Percentiles rank a stretch among this genome's conserved stretches.
Conservation (phyloP, 352 stramenopile genomes). For the Phytophthora pluvialis region DNA sequence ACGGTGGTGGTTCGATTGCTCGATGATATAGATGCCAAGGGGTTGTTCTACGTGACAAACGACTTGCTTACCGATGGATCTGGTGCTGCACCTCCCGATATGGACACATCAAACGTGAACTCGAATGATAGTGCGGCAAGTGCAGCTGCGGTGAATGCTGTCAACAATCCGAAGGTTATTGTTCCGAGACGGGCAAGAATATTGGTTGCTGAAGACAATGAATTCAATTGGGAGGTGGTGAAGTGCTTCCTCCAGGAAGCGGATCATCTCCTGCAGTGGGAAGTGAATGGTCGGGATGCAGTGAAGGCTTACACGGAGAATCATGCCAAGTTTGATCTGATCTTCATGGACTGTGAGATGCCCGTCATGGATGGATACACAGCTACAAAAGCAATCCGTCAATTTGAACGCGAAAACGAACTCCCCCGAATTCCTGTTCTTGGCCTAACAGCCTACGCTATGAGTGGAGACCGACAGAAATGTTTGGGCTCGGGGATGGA, state of each 20-base stretch:
- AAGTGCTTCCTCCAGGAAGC: constrained; percentile 80
- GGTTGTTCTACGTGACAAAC: constrained; percentile 54
- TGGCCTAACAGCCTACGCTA: constrained; percentile 72
- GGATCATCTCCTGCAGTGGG: constrained; percentile 73
- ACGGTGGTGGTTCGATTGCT: constrained; percentile 74
- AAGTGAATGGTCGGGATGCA: constrained; percentile 71
- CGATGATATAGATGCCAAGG: constrained; percentile 53
- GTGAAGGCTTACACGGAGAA: constrained; percentile 67
- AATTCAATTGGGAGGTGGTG: constrained; percentile 84
- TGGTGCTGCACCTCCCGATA: constrained; percentile 14
- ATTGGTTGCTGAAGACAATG: constrained; percentile 79
- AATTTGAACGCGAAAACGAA: constrained; percentile 70
- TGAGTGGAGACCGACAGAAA: constrained; percentile 81
- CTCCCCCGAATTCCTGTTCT: constrained; percentile 72
- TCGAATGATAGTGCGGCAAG: constrained; percentile 57
- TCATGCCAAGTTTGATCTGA: constrained; percentile 58
- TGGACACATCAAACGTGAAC: constrained; percentile 40
- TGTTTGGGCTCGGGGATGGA: constrained; percentile 74
- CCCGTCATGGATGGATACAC: constrained; percentile 83
- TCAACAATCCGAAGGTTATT: constrained; percentile 43
- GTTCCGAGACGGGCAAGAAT: constrained; percentile 66
- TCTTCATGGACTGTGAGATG: constrained; percentile 89
- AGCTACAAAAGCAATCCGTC: constrained; percentile 63
- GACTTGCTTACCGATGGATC: constrained; percentile 51
- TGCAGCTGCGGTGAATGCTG: constrained; percentile 26